Evolutionary conservation across 73 alveolate species (phyloP).

Genomic region (Symbiodinium pilosum): DNA sequence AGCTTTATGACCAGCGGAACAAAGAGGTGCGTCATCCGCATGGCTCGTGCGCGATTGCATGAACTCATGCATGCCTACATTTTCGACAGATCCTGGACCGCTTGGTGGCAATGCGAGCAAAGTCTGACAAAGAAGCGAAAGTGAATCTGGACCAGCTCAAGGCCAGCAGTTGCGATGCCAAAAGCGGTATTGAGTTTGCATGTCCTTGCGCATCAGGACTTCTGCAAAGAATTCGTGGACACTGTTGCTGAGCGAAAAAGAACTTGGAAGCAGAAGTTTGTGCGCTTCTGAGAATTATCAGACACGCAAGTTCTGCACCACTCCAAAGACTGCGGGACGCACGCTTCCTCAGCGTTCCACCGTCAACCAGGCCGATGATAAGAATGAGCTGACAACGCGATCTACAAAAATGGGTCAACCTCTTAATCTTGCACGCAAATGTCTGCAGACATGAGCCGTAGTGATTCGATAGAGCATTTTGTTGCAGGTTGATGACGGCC

Average conservation of each 20-base stretch:
- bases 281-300: not conserved
- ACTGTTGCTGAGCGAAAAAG: conserved; percentile 58
- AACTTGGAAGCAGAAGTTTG: conserved; percentile 80
- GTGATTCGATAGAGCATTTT: too few species aligned
- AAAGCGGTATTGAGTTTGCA: too few species aligned
- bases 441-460: too few species aligned
- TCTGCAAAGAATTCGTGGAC: conserved; percentile 89
- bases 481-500: too few species aligned
- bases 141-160: conserved; percentile 73
- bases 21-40: conserved; percentile 39
- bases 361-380: conserved; percentile 38
- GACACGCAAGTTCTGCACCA: not conserved
- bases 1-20: conserved; percentile 87
- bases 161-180: not conserved
- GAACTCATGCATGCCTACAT: not conserved
- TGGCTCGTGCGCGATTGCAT: not conserved
- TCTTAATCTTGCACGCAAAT: not conserved
- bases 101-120: conserved; percentile 77
- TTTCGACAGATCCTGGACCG: conserved; percentile 73
- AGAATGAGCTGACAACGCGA: conserved; percentile 51
- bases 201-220: too few species aligned
- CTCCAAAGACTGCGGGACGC: not conserved
- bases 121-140: conserved; percentile 93
- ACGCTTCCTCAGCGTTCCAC: not conserved
- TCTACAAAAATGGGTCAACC: conserved; percentile 41